A percentile compares a stretch with the other conserved stretches of the same genome.
phyloP scores from a whole-genome alignment of 768 basidiomycete genomes.

The Podaxis sp. region DNA sequence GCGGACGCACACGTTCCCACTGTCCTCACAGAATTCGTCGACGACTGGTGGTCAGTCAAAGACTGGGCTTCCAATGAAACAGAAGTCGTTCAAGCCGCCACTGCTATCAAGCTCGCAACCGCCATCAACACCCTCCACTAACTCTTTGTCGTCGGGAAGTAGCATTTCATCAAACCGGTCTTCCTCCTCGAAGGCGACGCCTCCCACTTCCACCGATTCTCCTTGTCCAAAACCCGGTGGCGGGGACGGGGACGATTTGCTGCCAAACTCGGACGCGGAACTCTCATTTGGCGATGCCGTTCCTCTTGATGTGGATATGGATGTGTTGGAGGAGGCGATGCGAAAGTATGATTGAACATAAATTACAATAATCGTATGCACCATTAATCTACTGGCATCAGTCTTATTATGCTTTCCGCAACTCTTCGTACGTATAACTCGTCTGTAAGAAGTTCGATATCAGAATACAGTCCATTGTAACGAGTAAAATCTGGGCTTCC shows the following conservation, averaged over 20 bases:
- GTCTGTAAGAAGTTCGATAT: constrained; percentile 2
- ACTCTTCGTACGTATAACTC: background rate
- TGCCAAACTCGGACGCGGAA: constrained; percentile 20
- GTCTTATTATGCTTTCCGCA: background rate
- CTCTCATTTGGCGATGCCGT: constrained; percentile 26
- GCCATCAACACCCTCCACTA: background rate
- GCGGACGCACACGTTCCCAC: constrained; percentile 28
- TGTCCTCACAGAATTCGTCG: constrained; percentile 15
- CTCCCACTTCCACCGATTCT: background rate
- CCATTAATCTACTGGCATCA: constrained; percentile 4
- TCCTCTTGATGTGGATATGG: constrained; percentile 22
- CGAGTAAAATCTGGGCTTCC: background rate
- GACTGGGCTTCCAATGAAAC: constrained; percentile 27
- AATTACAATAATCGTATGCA: background rate
- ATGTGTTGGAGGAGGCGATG: constrained; percentile 34
- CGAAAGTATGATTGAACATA: constrained; percentile 29
- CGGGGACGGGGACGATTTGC: background rate
- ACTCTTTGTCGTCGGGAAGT: background rate
- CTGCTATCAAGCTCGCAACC: constrained; percentile 26
- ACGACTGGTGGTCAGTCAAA: constrained; percentile 1
- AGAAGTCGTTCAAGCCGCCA: constrained; percentile 39
- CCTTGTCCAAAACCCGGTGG: background rate
- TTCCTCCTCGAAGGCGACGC: background rate
- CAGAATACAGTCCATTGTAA: background rate
- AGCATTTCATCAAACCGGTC: background rate